These are phyloP conservation scores for Fraxinus ornus DNA, from an alignment of 305 asterid species.

Conservation along the genomic window DNA sequence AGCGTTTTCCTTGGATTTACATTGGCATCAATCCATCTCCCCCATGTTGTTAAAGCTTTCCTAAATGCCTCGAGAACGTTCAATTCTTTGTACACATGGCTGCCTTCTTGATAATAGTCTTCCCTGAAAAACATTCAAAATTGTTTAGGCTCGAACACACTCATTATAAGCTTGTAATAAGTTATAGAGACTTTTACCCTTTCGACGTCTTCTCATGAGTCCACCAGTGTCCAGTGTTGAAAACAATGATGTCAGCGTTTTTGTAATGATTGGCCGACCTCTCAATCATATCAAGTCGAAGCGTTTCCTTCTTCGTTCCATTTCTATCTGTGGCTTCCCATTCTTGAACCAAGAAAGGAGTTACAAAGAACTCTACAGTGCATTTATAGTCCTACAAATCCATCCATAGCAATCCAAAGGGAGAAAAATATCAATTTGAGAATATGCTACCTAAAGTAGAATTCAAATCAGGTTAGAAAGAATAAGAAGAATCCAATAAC, in stretches of 20 bases:
- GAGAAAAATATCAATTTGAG: background rate
- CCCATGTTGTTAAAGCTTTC: slow-evolving; percentile 74
- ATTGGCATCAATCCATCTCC: slow-evolving; percentile 67
- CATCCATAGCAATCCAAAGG: background rate
- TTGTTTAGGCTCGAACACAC: background rate
- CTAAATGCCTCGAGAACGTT: slow-evolving; percentile 67
- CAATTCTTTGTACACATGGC: slow-evolving; percentile 56
- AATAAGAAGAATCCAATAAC: slow-evolving; percentile 5
- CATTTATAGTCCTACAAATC: slow-evolving; percentile 53
- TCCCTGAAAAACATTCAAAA: slow-evolving; percentile 37
- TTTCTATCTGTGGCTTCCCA: slow-evolving; percentile 41
- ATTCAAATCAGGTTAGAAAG: background rate
- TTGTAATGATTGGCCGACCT: slow-evolving; percentile 22
- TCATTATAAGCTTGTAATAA: background rate
- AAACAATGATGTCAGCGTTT: too few species aligned
- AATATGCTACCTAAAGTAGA: background rate
- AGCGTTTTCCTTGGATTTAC: slow-evolving; percentile 47
- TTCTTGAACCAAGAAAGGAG: slow-evolving; percentile 73
- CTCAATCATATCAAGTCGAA: slow-evolving; percentile 57
- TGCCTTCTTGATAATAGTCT: slow-evolving; percentile 81
- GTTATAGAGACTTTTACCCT: slow-evolving; percentile 23
- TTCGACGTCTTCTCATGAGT: slow-evolving; percentile 44
- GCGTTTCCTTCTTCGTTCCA: slow-evolving; percentile 58
- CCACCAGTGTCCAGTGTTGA: too few species aligned
- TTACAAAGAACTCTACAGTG: slow-evolving; percentile 62